Conservation (phyloP, 2,329 filamentous ascomycete species). For the Geosmithia morbida region DNA sequence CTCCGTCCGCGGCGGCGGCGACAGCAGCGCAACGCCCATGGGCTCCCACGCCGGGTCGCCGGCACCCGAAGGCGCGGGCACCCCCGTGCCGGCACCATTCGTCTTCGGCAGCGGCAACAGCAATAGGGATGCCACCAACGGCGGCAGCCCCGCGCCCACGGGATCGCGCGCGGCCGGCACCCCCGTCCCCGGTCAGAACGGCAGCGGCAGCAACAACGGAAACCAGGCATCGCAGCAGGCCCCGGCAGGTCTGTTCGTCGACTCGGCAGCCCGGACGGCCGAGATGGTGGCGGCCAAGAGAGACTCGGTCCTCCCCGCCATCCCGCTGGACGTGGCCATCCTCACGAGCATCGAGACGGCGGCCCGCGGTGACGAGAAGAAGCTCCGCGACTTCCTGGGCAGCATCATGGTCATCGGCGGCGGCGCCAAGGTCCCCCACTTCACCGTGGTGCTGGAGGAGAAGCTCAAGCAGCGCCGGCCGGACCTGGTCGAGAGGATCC, state of each 20-base stretch:
- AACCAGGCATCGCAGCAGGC: slow-evolving; percentile 16
- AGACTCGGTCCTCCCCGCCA: slow-evolving; percentile 68
- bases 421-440: slow-evolving; percentile 64
- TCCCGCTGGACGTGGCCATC: slow-evolving; percentile 79
- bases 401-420: slow-evolving; percentile 87
- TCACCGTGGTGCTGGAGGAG: slow-evolving; percentile 74
- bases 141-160: slow-evolving; percentile 37
- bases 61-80: slow-evolving; percentile 60
- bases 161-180: slow-evolving; percentile 34
- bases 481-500: slow-evolving; percentile 44
- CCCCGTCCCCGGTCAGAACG: slow-evolving; percentile 18
- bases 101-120: slow-evolving; percentile 31
- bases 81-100: slow-evolving; percentile 44
- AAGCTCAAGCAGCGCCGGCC: slow-evolving; percentile 54
- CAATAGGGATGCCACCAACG: slow-evolving; percentile 16
- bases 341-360: slow-evolving; percentile 80
- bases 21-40: slow-evolving; percentile 61
- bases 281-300: slow-evolving; percentile 50
- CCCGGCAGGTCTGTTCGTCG: slow-evolving; percentile 31
- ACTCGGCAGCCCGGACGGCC: slow-evolving; percentile 32
- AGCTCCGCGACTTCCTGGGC: slow-evolving; percentile 76
- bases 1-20: slow-evolving; percentile 44
- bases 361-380: slow-evolving; percentile 79
- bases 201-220: slow-evolving; percentile 2
- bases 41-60: slow-evolving; percentile 83